These are phyloP conservation scores for Lepiota brunneoincarnata DNA, from an alignment of 768 basidiomycete genomes.

Conservation along the genomic window DNA sequence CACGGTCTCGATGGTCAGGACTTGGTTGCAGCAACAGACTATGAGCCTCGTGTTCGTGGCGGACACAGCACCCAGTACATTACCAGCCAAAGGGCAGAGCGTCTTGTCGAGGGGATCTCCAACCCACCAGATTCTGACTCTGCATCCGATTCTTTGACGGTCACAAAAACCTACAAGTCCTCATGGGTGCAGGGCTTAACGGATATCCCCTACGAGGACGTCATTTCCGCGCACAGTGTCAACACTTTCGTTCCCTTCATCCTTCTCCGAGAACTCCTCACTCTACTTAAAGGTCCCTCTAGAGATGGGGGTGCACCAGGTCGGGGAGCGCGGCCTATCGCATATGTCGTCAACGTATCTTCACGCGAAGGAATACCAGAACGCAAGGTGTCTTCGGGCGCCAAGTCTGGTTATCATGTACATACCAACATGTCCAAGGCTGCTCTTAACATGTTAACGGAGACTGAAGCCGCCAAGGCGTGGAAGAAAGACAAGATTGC, in stretches of 20 bases:
- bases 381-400: conserved; percentile 17
- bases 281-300: conserved; percentile 19
- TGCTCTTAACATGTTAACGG: conserved; percentile 35
- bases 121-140: not conserved
- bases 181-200: conserved; percentile 32
- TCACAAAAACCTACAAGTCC: conserved; percentile 15
- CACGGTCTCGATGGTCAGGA: not conserved
- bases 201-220: conserved; percentile 33
- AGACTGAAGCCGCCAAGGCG: conserved; percentile 28
- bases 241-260: conserved; percentile 36
- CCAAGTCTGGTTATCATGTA: conserved; percentile 27
- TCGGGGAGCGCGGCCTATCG: conserved; percentile 13
- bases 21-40: not conserved
- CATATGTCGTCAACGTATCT: conserved; percentile 33
- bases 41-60: conserved; percentile 9
- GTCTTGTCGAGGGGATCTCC: conserved; percentile 1
- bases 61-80: conserved; percentile 4
- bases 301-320: not conserved
- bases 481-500: conserved; percentile 27
- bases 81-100: not conserved
- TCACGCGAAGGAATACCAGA: conserved; percentile 35
- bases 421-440: conserved; percentile 39
- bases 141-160: not conserved
- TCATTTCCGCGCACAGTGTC: conserved; percentile 33
- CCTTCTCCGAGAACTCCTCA: conserved; percentile 30